Evolutionary conservation across 805 yeast genomes (phyloP), one percentile per base, ranked within the genome.

Genomic region (Komagataella ulmi): DNA sequence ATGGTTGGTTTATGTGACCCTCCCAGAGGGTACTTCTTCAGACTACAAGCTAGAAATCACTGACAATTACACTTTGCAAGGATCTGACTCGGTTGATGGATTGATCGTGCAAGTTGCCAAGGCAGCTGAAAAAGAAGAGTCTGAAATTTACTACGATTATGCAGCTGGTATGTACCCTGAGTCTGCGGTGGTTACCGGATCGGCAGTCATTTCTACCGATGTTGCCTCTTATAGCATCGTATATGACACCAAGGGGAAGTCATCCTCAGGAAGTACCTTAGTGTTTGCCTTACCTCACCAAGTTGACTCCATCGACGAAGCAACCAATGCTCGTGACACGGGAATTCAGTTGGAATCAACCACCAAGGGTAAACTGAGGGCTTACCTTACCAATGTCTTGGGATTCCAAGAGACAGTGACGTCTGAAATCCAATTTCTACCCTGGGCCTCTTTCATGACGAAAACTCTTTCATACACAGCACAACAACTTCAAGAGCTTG

Each of bases 151-250:
- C 55, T 81, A 81, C 60, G 90, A 83, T 62, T 57, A 67, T 46
- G 79, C 85, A 18, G 90, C 93, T 45, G 95, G 95, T 45, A 68
- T 73, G 56, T 85, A 82, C 60, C 79, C 76, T 3, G 72, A 74
- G 2, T 72, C 70, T 40, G 62, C 73, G 21, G 71, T 70, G 4
- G 57, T 73, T 14, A 67, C 69, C 23, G 79, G 80, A 17, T 54
- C 65, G 3, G 55, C 67, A 23, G 70, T 68, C 24, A 52, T 59
- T 2, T 45, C 21, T 43, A 12, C 18, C 7, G 36, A 40, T 2
- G 18, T n/a, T 7, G 57, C 57, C 6, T 56, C 59, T 5, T 82
- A 80, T 61, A 58, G 67, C 44, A 72, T 80, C 58, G 59, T 58
- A 4, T 83, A 79, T 63, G 56, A 62, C n/a, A 74, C 79, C 18